Evolutionary conservation across 495 filamentous ascomycete species (phyloP).

Genomic region (Polyplosphaeria fusca): DNA sequence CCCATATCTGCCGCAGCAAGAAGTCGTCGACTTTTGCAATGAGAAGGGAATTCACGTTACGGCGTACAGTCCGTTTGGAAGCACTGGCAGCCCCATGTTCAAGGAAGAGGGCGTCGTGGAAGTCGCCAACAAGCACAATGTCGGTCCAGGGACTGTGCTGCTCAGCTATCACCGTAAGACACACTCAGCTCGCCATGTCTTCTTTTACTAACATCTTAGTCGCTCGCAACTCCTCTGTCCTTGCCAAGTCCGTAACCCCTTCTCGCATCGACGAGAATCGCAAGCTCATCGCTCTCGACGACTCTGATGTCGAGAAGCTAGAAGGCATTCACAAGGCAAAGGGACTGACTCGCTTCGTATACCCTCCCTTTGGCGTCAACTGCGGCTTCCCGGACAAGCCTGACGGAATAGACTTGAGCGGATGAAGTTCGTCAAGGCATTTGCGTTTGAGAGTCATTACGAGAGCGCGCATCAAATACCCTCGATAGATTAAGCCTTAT

Average conservation of each 20-base stretch:
- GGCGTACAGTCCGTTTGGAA: conserved; percentile 73
- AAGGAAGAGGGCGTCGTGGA: conserved; percentile 64
- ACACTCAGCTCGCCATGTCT: not conserved
- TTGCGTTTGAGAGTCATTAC: too few relatives aligned
- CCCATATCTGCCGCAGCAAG: conserved; percentile 77
- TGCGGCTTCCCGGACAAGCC: conserved; percentile 76
- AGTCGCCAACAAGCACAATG: conserved; percentile 66
- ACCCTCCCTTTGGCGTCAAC: conserved; percentile 72
- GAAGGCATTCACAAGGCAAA: conserved; percentile 58
- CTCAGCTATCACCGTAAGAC: conserved; percentile 70
- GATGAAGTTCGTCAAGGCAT: too few relatives aligned
- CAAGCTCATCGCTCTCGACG: conserved; percentile 64
- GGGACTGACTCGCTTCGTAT: conserved; percentile 68
- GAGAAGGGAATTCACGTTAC: conserved; percentile 72
- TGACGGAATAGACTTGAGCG: conserved; percentile 33
- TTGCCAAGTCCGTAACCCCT: conserved; percentile 76
- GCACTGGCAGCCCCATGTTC: conserved; percentile 71
- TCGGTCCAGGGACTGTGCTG: conserved; percentile 60
- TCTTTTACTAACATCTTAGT: conserved; percentile 48
- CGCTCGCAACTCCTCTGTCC: conserved; percentile 66
- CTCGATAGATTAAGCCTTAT: too few relatives aligned
- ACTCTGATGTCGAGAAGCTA: conserved; percentile 62
- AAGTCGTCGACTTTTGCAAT: conserved; percentile 73
- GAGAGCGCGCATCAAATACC: too few relatives aligned
- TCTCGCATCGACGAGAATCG: conserved; percentile 71